These are phyloP conservation scores for Dendrobium huoshanense DNA, from an alignment of 106 monocot genomes.

Conservation along the genomic window DNA sequence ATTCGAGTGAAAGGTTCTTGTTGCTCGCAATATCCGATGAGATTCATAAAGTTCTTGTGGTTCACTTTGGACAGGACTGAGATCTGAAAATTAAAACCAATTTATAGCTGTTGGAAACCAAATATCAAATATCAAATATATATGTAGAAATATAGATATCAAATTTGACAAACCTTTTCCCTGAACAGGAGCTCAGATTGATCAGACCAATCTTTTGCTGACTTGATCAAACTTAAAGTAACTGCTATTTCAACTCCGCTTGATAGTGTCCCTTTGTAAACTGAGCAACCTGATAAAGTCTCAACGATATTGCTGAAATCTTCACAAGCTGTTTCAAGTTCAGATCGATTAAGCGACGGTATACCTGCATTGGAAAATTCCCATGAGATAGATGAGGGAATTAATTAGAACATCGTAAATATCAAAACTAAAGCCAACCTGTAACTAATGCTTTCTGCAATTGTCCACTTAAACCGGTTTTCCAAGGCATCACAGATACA, in stretches of 20 bases:
- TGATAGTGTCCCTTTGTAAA: constrained; percentile 92
- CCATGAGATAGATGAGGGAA: not conserved
- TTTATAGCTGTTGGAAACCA: constrained; percentile 3
- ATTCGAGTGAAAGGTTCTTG: constrained; percentile 58
- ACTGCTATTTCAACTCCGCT: constrained; percentile 93
- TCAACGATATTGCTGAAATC: constrained; percentile 87
- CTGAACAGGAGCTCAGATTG: constrained; percentile 57
- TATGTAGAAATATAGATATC: not conserved
- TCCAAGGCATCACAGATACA: constrained; percentile 65
- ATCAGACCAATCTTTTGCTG: constrained; percentile 57
- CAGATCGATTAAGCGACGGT: constrained; percentile 50
- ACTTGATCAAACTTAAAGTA: constrained; percentile 36
- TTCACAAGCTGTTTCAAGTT: constrained; percentile 81
- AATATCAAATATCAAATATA: not conserved
- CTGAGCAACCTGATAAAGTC: constrained; percentile 35
- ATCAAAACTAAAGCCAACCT: constrained; percentile 26
- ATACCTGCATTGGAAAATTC: constrained; percentile 38
- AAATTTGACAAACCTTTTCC: constrained; percentile 53
- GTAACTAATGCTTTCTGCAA: constrained; percentile 76
- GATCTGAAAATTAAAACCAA: constrained; percentile 37
- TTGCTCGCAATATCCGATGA: constrained; percentile 59
- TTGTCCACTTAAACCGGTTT: constrained; percentile 66
- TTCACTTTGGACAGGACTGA: constrained; percentile 55
- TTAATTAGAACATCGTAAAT: not conserved
- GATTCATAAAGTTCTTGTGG: constrained; percentile 72